Conservation (phyloP, 805 yeast genomes). For the Vanderwaltozyma verrucispora region DNA sequence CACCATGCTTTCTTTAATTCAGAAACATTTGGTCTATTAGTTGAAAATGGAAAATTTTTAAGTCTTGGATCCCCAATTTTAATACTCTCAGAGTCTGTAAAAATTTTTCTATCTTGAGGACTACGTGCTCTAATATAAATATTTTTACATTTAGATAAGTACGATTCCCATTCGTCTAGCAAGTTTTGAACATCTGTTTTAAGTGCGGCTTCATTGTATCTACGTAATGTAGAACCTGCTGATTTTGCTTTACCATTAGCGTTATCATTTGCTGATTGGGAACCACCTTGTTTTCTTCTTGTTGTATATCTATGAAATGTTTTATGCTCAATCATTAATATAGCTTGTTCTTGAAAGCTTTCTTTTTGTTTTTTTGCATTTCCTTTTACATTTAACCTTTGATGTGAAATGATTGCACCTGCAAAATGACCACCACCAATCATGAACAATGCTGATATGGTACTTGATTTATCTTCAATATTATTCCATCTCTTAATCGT, state of each 20-base stretch:
- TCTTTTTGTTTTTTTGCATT: conserved; percentile 39
- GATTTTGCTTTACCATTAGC: conserved; percentile 93
- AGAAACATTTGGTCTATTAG: conserved; percentile 71
- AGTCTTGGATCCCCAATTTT: conserved; percentile 49
- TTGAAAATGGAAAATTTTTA: conserved; percentile 74
- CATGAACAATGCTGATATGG: conserved; percentile 74
- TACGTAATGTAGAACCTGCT: conserved; percentile 84
- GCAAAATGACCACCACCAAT: conserved; percentile 98
- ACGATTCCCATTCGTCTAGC: conserved; percentile 51
- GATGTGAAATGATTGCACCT: conserved; percentile 81
- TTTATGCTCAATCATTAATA: conserved; percentile 59
- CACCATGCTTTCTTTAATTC: conserved; percentile 83
- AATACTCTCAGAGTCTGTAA: conserved; percentile 52
- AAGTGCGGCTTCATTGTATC: conserved; percentile 82
- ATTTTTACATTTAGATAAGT: conserved; percentile 50
- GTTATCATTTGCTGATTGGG: conserved; percentile 87
- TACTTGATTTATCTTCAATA: conserved; percentile 13
- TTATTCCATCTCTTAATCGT: conserved; percentile 34
- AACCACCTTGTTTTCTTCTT: conserved; percentile 94
- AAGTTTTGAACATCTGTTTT: conserved; percentile 67
- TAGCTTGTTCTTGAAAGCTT: conserved; percentile 50
- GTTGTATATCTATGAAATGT: conserved; percentile 94
- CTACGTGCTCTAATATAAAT: conserved; percentile 81
- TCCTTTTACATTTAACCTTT: conserved; percentile 45
- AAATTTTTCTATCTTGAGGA: conserved; percentile 46